Base-by-base conservation (phyloP, 345 rosid genomes). In the Lepidium didymum region DNA sequence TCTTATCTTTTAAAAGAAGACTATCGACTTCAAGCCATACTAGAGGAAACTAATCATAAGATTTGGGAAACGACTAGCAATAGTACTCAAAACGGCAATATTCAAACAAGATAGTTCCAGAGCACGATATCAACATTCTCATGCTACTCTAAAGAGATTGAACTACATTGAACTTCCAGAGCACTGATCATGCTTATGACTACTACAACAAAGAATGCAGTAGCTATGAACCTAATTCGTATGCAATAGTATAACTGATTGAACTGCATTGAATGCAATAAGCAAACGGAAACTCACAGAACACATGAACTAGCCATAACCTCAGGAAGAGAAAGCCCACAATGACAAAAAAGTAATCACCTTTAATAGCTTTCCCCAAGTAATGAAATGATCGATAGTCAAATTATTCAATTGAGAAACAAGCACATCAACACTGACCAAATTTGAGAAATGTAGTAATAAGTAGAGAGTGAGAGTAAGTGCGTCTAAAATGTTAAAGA, bases 351-450 rank as follows among this genome's bases (percentile, higher is more conserved):
- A 11, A 45, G 3, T 2, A 19, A 35, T 7, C 18, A 4, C 13
- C 6, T 8, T 2, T 19, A 35, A n/a, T 4, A 18, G 4, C 12
- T 62, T 16, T 33, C 10, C 34, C 12, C 16, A 34, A 41, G 45
- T 41, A 43, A 18, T 16, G 33, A 8, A 60, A 10, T 37, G 52
- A 41, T 19, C 36, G 40, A 40, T n/a, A 59, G 8, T 6, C 7
- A 10, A 69, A 69, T 40, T 52, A 46, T 55, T 4, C 44, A 63
- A 12, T 27, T 29, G 58, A 14, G 36, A 25, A 64, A 64, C 4
- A 18, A 73, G 59, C 29, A 72, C 40, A 57, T 6, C 44, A 56
- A 66, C 5, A 65, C 55, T 23, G 55, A 58, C 38, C 54, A 65
- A 46, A 56, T 49, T 57, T 25, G 54, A 58, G 52, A 66, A 59